Conservation (phyloP, 2,329 filamentous ascomycete genomes). For the Trichoderma breve region DNA sequence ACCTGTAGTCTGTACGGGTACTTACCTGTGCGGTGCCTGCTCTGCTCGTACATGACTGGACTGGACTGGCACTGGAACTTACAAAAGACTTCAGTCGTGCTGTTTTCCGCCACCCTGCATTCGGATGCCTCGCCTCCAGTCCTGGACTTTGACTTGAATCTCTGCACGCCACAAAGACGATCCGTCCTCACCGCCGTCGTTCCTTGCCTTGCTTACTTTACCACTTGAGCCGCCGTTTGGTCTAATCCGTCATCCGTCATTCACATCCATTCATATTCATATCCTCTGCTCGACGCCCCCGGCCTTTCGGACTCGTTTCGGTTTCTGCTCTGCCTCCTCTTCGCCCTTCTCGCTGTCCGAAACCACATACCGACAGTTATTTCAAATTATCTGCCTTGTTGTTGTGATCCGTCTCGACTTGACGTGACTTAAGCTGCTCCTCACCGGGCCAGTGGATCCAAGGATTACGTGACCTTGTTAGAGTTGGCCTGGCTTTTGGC, state of each 20-base stretch:
- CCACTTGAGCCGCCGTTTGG: background rate
- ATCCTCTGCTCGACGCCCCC: background rate
- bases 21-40: too few species aligned
- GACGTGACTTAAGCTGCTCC: background rate
- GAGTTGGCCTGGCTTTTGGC: constrained; percentile 2
- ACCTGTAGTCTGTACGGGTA: too few species aligned
- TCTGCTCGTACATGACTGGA: background rate
- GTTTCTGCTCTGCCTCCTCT: background rate
- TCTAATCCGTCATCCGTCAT: background rate
- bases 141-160: background rate
- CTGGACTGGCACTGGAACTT: background rate
- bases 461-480: constrained; percentile 14
- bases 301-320: background rate
- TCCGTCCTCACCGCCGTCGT: constrained; percentile 15
- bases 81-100: background rate
- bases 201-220: background rate
- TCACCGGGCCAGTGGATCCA: background rate
- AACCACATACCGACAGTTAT: background rate
- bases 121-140: constrained; percentile 7
- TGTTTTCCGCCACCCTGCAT: background rate
- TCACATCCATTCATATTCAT: background rate
- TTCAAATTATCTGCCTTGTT: background rate
- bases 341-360: background rate
- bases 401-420: too few species aligned
- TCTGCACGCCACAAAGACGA: constrained; percentile 11